These are phyloP conservation scores for Phytophthora sp. DNA, from an alignment of 352 stramenopile species.

Conservation along the genomic window DNA sequence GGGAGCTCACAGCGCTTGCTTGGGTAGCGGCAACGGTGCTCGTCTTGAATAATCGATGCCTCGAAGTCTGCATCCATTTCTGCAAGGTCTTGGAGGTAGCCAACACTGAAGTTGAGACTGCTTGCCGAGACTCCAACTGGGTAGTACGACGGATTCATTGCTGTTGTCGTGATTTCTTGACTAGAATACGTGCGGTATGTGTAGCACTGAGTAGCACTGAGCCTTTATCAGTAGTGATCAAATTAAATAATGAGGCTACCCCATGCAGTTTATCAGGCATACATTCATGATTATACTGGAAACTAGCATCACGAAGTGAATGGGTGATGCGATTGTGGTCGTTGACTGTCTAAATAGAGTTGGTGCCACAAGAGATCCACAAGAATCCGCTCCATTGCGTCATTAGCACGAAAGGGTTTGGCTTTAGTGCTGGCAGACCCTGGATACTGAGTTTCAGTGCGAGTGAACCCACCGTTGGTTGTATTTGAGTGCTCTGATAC, in stretches of 20 bases:
- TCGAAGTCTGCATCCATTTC: constrained; percentile 5
- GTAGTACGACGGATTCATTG: constrained; percentile 10
- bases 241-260: constrained; percentile 11
- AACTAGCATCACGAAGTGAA: constrained; percentile 2
- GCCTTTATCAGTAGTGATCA: constrained; percentile 5
- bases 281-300: background rate
- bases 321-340: constrained; percentile 21
- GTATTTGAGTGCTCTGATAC: too few relatives aligned
- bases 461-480: constrained; percentile 17
- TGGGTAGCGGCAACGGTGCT: constrained; percentile 37
- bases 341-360: constrained; percentile 3
- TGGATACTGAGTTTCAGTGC: constrained; percentile 11
- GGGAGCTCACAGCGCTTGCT: constrained; percentile 46
- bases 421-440: background rate
- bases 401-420: constrained; percentile 11
- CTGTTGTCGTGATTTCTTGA: background rate
- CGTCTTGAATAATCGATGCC: constrained; percentile 7
- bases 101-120: constrained; percentile 1
- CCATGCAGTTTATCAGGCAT: background rate
- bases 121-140: background rate
- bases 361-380: constrained; percentile 1
- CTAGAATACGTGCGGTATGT: background rate
- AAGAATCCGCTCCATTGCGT: constrained; percentile 19
- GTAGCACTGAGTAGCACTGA: too few relatives aligned
- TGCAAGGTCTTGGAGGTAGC: background rate